Evolutionary conservation across 2,329 filamentous ascomycete species (phyloP).

Genomic region (Epichloe amarillans): DNA sequence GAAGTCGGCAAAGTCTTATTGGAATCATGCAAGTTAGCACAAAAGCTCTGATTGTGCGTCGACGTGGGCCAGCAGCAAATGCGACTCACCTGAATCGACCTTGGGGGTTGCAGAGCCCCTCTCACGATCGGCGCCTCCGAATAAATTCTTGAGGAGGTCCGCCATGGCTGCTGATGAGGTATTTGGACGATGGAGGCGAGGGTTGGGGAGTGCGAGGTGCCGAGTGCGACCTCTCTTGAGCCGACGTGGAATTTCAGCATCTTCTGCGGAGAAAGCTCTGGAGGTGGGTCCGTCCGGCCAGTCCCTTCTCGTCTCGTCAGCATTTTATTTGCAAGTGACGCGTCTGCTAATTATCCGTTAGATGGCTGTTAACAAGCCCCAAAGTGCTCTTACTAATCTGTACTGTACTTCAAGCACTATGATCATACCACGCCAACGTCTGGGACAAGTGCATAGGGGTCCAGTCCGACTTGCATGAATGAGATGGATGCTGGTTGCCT

Average conservation of each 20-base stretch:
- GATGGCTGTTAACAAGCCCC: too few species aligned
- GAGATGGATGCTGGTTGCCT: conserved; percentile 4
- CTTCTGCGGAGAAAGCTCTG: neutral
- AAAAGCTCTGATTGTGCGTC: neutral
- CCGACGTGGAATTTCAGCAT: conserved; percentile 8
- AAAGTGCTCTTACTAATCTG: too few species aligned
- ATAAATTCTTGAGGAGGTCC: conserved; percentile 51
- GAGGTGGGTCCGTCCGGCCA: neutral
- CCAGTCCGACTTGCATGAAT: too few species aligned
- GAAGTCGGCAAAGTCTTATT: conserved; percentile 84
- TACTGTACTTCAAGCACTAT: too few species aligned
- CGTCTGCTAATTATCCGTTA: too few species aligned
- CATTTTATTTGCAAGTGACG: too few species aligned
- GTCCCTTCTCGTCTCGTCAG: too few species aligned
- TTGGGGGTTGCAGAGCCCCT: conserved; percentile 29
- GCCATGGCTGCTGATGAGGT: conserved; percentile 31
- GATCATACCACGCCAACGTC: too few species aligned
- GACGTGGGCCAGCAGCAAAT: neutral
- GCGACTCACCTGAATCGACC: conserved; percentile 48
- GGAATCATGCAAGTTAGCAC: neutral
- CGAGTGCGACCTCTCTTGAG: conserved; percentile 4
- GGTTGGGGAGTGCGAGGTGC: conserved; percentile 6
- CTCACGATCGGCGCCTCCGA: conserved; percentile 50
- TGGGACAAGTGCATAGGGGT: too few species aligned
- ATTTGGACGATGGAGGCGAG: conserved; percentile 2